A percentile compares a stretch with the other conserved stretches of the same genome.
These are phyloP conservation scores for Sporothrix schenckii DNA, from an alignment of 2,329 filamentous ascomycete genomes.

Conservation along the genomic window DNA sequence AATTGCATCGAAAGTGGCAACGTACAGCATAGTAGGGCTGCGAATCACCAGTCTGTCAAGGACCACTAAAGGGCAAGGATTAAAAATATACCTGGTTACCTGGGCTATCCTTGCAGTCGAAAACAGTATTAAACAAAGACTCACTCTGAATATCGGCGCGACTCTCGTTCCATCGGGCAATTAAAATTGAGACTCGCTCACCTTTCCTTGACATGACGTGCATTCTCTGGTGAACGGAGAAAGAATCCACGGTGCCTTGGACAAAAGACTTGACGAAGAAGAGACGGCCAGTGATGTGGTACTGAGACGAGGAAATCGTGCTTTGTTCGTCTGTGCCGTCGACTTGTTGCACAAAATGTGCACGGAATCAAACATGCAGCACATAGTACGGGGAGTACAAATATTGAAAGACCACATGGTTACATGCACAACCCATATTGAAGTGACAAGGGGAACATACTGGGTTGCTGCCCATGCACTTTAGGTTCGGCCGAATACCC, in stretches of 20 bases:
- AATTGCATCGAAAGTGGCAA: conserved; percentile 10
- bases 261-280: neutral
- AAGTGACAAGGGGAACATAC: conserved; percentile 12
- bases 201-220: neutral
- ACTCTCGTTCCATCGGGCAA: conserved; percentile 10
- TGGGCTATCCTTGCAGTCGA: neutral
- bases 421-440: conserved; percentile 21
- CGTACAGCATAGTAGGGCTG: conserved; percentile 17
- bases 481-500: neutral
- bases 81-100: too few relatives aligned
- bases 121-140: neutral
- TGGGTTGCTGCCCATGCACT: neutral
- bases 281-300: neutral
- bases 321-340: neutral
- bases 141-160: too few relatives aligned
- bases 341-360: conserved; percentile 8
- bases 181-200: conserved; percentile 1
- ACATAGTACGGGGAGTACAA: neutral
- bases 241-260: neutral
- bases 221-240: conserved; percentile 3
- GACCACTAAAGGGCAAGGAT: neutral
- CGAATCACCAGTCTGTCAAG: neutral
- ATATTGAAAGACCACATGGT: neutral
- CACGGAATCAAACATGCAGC: neutral
- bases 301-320: too few relatives aligned